Conservation (phyloP, 2,329 filamentous ascomycete genomes). For the Rugonectria rugulosa region DNA sequence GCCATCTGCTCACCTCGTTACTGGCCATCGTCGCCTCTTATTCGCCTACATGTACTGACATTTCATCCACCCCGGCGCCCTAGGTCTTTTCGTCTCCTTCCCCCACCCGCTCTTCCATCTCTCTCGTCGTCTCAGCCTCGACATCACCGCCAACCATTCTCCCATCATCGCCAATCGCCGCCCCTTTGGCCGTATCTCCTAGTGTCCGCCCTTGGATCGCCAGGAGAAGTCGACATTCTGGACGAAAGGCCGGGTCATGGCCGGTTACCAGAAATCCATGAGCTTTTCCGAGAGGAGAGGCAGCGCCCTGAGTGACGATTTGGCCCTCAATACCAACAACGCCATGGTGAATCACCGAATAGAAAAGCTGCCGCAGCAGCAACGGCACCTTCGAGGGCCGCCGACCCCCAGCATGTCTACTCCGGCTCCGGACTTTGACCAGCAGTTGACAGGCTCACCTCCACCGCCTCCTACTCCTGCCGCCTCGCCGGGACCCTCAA, state of each 20-base stretch:
- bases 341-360: slow-evolving; percentile 54
- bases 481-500: slow-evolving; percentile 69
- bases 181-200: slow-evolving; percentile 10
- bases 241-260: slow-evolving; percentile 41
- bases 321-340: slow-evolving; percentile 60
- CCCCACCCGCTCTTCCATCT: slow-evolving; percentile 25
- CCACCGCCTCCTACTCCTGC: slow-evolving; percentile 72
- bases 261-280: slow-evolving; percentile 54
- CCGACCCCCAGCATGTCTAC: slow-evolving; percentile 73
- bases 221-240: slow-evolving; percentile 17
- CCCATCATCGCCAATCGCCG: slow-evolving; percentile 25
- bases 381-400: slow-evolving; percentile 60
- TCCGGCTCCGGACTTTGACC: slow-evolving; percentile 68
- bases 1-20: slow-evolving; percentile 6
- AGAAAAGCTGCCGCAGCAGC: slow-evolving; percentile 57
- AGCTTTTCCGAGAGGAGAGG: slow-evolving; percentile 70
- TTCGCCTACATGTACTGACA: slow-evolving; percentile 36
- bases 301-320: slow-evolving; percentile 64
- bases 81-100: slow-evolving; percentile 28
- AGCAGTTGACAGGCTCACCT: slow-evolving; percentile 66
- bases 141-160: slow-evolving; percentile 26
- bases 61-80: slow-evolving; percentile 26
- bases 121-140: slow-evolving; percentile 26
- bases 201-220: slow-evolving; percentile 13
- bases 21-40: slow-evolving; percentile 10